phyloP scores from a whole-genome alignment of 2,329 filamentous ascomycete species.

The Chaetothyriales sp. region DNA sequence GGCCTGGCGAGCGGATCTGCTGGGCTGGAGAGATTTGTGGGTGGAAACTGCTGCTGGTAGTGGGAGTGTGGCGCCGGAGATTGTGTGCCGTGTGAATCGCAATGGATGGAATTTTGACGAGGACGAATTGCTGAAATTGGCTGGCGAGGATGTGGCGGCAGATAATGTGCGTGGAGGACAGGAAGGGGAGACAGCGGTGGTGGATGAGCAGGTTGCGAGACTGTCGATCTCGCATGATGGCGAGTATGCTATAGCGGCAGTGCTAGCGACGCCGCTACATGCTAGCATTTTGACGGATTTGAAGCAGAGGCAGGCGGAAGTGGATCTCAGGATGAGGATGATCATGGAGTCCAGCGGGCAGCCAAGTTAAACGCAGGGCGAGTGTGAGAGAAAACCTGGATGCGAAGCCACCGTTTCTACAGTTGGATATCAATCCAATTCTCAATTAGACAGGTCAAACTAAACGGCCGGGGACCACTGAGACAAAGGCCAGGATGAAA shows the following conservation, averaged over 20 bases:
- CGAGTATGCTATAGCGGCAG: conserved; percentile 52
- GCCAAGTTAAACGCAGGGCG: neutral
- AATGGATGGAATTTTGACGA: conserved; percentile 4
- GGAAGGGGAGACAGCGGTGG: conserved; percentile 5
- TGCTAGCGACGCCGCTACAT: conserved; percentile 23
- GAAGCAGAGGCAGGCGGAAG: neutral
- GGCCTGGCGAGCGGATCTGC: conserved; percentile 45
- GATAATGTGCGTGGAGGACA: neutral
- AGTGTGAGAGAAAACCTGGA: neutral
- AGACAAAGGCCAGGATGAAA: no score
- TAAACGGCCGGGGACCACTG: no score
- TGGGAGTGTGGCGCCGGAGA: conserved; percentile 3
- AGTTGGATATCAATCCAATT: neutral
- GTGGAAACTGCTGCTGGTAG: conserved; percentile 19
- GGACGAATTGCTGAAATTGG: neutral
- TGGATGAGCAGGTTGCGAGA: conserved; percentile 43
- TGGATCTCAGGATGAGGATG: neutral
- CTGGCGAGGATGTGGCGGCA: neutral
- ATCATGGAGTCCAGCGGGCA: neutral
- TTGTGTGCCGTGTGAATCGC: conserved; percentile 16
- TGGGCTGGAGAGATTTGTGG: conserved; percentile 50
- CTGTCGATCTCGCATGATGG: conserved; percentile 81
- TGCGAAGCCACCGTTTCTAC: neutral
- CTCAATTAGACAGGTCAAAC: no score
- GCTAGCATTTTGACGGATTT: conserved; percentile 5